phyloP scores from a whole-genome alignment of 768 basidiomycete genomes.

The Rickenella mellea region DNA sequence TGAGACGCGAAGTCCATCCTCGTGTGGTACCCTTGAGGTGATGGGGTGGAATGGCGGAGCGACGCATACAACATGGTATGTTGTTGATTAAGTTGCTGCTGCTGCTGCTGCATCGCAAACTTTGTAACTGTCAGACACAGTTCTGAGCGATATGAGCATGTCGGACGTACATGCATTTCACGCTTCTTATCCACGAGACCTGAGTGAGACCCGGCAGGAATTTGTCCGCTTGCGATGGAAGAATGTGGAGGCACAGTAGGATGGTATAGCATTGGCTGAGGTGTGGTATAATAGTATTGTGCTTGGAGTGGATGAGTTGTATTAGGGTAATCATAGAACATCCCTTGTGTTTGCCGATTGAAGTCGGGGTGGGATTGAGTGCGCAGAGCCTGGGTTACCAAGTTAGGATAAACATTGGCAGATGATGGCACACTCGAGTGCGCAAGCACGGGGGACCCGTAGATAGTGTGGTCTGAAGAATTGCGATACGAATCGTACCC shows the following conservation, averaged over 20 bases:
- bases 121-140: slow-evolving; percentile 14
- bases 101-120: slow-evolving; percentile 39
- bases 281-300: slow-evolving; percentile 51
- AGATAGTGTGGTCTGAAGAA: slow-evolving; percentile 40
- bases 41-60: slow-evolving; percentile 29
- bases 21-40: slow-evolving; percentile 34
- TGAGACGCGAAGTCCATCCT: slow-evolving; percentile 40
- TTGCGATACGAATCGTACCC: slow-evolving; percentile 37
- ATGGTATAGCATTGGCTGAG: slow-evolving; percentile 52
- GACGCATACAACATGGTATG: slow-evolving; percentile 33
- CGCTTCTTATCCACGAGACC: slow-evolving; percentile 45
- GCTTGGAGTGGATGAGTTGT: slow-evolving; percentile 37
- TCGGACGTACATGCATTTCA: slow-evolving; percentile 35
- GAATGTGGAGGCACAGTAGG: slow-evolving; percentile 37
- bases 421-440: slow-evolving; percentile 27
- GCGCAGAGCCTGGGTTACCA: slow-evolving; percentile 32
- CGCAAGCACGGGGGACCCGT: slow-evolving; percentile 36
- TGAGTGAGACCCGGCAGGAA: slow-evolving; percentile 29
- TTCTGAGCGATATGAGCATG: slow-evolving; percentile 2
- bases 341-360: slow-evolving; percentile 37
- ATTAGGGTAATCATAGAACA: slow-evolving; percentile 52
- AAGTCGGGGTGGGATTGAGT: slow-evolving; percentile 30
- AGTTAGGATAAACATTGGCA: slow-evolving; percentile 39
- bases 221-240: slow-evolving; percentile 42
- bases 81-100: slow-evolving; percentile 23